Conservation (phyloP, 2,329 filamentous ascomycete species). For the Ceratocystiopsis brevicomis region DNA sequence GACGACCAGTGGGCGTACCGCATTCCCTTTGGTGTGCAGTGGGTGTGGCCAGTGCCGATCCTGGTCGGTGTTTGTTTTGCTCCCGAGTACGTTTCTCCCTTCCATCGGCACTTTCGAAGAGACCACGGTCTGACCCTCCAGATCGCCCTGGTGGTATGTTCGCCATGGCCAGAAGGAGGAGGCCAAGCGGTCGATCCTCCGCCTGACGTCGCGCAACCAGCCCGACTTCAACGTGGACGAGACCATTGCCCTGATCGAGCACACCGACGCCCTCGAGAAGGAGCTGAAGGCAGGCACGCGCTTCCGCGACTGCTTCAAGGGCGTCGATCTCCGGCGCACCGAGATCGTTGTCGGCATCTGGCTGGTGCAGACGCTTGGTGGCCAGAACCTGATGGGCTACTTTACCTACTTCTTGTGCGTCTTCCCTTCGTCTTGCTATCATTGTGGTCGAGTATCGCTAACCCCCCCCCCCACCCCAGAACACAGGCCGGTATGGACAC, state of each 20-base stretch:
- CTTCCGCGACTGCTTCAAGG: constrained; percentile 28
- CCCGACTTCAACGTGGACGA: constrained; percentile 45
- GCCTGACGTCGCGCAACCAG: constrained; percentile 22
- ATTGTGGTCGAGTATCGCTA: too few relatives aligned
- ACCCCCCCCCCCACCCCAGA: too few relatives aligned
- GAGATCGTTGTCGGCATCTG: constrained; percentile 23
- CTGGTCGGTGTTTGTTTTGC: constrained; percentile 8
- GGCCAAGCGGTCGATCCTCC: constrained; percentile 20
- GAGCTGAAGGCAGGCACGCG: constrained; percentile 14
- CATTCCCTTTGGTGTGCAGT: constrained; percentile 23
- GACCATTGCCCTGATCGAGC: constrained; percentile 30
- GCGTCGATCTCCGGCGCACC: constrained; percentile 26
- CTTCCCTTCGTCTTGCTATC: neutral
- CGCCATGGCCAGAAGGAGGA: constrained; percentile 22
- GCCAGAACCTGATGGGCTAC: constrained; percentile 14
- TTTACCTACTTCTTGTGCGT: constrained; percentile 24
- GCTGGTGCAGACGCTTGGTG: constrained; percentile 23
- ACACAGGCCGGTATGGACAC: too few relatives aligned
- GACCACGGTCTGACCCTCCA: too few relatives aligned
- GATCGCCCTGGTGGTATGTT: constrained; percentile 22
- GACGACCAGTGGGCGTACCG: constrained; percentile 11
- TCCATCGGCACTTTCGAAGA: too few relatives aligned
- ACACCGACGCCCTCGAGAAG: constrained; percentile 27
- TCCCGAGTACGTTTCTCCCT: constrained; percentile 7
- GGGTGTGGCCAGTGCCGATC: constrained; percentile 22